Evolutionary conservation across 768 basidiomycete genomes (phyloP).

Genomic region (Daedaleopsis nitida): DNA sequence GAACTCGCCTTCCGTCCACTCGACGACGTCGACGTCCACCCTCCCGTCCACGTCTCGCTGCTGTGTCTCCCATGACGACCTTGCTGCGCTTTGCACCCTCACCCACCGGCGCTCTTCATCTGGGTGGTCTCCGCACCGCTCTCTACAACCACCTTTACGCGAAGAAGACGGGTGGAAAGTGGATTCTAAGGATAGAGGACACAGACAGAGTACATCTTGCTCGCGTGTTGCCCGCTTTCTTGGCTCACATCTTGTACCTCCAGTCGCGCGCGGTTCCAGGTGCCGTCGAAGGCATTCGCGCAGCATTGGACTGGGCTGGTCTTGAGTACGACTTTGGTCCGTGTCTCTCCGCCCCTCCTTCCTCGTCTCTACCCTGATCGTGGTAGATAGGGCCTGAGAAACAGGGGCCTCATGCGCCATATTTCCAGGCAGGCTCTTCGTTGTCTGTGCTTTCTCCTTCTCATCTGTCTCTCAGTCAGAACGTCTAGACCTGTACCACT

Average conservation of each 20-base stretch:
- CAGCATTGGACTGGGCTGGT: conserved; percentile 87
- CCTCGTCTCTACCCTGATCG: not conserved
- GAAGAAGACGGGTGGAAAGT: conserved; percentile 78
- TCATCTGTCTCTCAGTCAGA: conserved; percentile 62
- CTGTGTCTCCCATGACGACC: not conserved
- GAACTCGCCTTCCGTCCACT: not conserved
- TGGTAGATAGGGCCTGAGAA: conserved; percentile 67
- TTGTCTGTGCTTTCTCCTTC: not conserved
- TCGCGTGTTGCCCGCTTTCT: not conserved
- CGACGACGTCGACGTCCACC: not conserved
- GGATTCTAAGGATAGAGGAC: conserved; percentile 93
- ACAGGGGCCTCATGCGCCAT: conserved; percentile 78
- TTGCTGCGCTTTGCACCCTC: conserved; percentile 95
- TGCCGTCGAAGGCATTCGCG: conserved; percentile 78
- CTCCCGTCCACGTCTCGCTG: not conserved
- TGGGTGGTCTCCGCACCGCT: conserved; percentile 93
- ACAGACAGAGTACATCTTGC: conserved; percentile 80
- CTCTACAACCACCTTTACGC: conserved; percentile 91
- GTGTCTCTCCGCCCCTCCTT: conserved; percentile 18
- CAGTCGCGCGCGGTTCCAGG: conserved; percentile 83
- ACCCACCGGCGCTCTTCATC: conserved; percentile 91
- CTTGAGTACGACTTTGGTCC: conserved; percentile 89
- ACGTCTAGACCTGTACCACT: conserved; percentile 80
- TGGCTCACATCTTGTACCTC: not conserved
- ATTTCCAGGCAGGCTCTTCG: conserved; percentile 62